phyloP scores from a whole-genome alignment of 768 basidiomycete genomes.

The Xerocomellus dryophilus region DNA sequence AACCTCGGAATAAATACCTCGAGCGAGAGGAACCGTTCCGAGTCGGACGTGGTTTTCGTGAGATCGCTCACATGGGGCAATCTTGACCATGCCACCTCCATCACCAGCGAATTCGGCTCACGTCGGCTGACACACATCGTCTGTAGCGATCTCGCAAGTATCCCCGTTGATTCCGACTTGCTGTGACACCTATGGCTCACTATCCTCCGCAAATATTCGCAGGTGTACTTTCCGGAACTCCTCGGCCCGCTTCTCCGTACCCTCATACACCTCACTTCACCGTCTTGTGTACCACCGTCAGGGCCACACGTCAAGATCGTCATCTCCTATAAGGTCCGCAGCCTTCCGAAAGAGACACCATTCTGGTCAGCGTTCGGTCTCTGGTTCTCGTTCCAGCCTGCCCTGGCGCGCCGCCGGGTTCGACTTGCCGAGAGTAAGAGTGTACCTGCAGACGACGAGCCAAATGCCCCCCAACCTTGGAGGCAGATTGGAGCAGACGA shows the following conservation, averaged over 20 bases:
- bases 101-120: slow-evolving; percentile 39
- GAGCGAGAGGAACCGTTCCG: slow-evolving; percentile 16
- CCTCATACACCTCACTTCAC: slow-evolving; percentile 67
- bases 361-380: slow-evolving; percentile 82
- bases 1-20: slow-evolving; percentile 31
- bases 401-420: slow-evolving; percentile 34
- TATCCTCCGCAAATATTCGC: neutral
- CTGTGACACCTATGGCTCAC: neutral
- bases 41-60: slow-evolving; percentile 31
- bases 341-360: slow-evolving; percentile 62
- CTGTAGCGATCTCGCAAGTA: slow-evolving; percentile 79
- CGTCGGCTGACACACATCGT: slow-evolving; percentile 58
- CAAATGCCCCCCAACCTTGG: slow-evolving; percentile 28
- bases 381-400: slow-evolving; percentile 67
- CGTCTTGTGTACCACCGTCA: slow-evolving; percentile 33
- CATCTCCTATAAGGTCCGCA: slow-evolving; percentile 77
- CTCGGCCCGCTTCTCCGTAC: slow-evolving; percentile 73
- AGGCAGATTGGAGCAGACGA: slow-evolving; percentile 43
- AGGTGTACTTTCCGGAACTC: slow-evolving; percentile 87
- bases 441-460: neutral
- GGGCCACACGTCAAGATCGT: slow-evolving; percentile 39
- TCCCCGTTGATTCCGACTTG: neutral
- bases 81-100: slow-evolving; percentile 36
- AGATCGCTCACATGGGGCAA: slow-evolving; percentile 73
- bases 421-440: no score